These are phyloP conservation scores for Candida insectalens DNA, from an alignment of 805 yeast species.

Conservation along the genomic window DNA sequence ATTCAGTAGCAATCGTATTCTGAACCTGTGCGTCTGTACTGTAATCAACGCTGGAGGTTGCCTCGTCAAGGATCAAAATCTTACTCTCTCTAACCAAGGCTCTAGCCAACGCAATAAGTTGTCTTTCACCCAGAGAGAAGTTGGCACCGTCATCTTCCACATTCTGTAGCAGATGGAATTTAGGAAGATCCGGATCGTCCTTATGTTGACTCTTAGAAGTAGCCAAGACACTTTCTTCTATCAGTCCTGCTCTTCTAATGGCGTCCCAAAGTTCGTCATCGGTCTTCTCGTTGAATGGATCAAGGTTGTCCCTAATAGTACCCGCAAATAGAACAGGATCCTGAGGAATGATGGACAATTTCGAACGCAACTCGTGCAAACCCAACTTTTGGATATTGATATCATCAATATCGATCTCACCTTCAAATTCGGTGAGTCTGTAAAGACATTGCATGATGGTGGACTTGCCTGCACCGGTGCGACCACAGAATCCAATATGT, in stretches of 20 bases:
- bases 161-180: conserved; percentile 49
- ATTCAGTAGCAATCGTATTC: conserved; percentile 45
- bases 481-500: conserved; percentile 76
- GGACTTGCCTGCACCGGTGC: conserved; percentile 82
- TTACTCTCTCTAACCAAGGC: conserved; percentile 57
- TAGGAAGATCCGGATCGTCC: conserved; percentile 29
- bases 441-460: conserved; percentile 55
- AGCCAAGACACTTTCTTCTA: conserved; percentile 29
- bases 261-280: conserved; percentile 53
- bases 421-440: conserved; percentile 45
- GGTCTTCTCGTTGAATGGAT: conserved; percentile 44
- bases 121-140: conserved; percentile 66
- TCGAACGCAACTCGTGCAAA: conserved; percentile 43
- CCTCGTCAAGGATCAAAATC: conserved; percentile 63
- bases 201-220: conserved; percentile 24
- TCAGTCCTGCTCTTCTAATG: conserved; percentile 45
- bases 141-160: conserved; percentile 66
- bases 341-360: conserved; percentile 60
- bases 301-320: conserved; percentile 46
- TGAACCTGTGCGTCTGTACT: conserved; percentile 64
- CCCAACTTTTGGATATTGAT: conserved; percentile 44
- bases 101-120: conserved; percentile 58
- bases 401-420: conserved; percentile 47
- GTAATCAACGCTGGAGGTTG: conserved; percentile 68
- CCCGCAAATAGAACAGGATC: conserved; percentile 62